A percentile compares a stretch with the other conserved stretches of the same genome.
Evolutionary conservation across 768 basidiomycete genomes (phyloP).

Genomic region (Leccinum sublutescens): DNA sequence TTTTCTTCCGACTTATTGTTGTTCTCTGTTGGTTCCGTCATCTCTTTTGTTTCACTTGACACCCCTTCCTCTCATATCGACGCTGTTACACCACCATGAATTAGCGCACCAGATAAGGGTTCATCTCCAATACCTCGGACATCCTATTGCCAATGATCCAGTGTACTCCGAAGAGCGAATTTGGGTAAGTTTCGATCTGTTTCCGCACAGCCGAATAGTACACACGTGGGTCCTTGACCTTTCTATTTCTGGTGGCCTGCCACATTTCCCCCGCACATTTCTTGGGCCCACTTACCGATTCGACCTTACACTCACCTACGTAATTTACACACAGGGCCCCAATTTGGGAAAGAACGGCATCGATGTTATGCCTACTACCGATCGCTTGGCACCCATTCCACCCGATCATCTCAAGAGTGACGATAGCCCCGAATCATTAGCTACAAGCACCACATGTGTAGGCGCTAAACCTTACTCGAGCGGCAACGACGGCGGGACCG

Average conservation of each 20-base stretch:
- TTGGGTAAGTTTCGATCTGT: conserved; percentile 51
- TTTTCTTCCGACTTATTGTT: background rate
- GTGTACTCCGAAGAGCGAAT: conserved; percentile 81
- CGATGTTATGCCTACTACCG: conserved; percentile 66
- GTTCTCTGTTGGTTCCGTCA: background rate
- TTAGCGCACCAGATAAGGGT: conserved; percentile 96
- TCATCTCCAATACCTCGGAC: conserved; percentile 91
- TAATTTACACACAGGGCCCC: conserved; percentile 48
- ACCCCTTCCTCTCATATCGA: background rate
- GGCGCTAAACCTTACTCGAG: conserved; percentile 2
- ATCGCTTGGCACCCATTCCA: conserved; percentile 61
- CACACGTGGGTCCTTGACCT: background rate
- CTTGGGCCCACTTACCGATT: background rate
- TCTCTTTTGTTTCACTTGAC: background rate
- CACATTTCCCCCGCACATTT: background rate
- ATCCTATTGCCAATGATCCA: conserved; percentile 94
- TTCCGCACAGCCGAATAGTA: background rate
- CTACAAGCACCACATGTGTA: background rate
- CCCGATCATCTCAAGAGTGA: conserved; percentile 35
- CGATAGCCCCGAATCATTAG: conserved; percentile 49
- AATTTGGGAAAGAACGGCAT: conserved; percentile 78
- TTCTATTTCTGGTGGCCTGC: background rate
- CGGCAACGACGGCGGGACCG: background rate
- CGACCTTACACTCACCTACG: conserved; percentile 1
- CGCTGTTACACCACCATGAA: conserved; percentile 5